These are phyloP conservation scores for Ceratocystis huliohia DNA, from an alignment of 2,329 filamentous ascomycete species.

Conservation along the genomic window DNA sequence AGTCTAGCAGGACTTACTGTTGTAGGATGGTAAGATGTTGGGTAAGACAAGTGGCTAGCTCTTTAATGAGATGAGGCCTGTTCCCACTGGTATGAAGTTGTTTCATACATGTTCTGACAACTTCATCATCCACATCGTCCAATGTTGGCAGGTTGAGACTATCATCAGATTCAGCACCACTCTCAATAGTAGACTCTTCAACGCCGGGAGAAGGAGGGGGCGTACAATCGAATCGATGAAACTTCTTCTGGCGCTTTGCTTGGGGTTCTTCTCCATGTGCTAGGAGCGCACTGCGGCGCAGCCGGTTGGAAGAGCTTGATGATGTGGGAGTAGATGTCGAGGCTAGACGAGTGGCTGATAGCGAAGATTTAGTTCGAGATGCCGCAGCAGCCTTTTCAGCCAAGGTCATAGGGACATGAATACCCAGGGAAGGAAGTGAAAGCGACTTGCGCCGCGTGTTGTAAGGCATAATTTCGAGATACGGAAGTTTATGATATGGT, in stretches of 20 bases:
- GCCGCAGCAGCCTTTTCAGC: slow-evolving; percentile 44
- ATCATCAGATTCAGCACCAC: slow-evolving; percentile 88
- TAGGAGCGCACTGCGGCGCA: slow-evolving; percentile 19
- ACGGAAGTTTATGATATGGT: slow-evolving; percentile 14
- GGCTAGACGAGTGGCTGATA: not conserved
- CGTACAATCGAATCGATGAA: slow-evolving; percentile 51
- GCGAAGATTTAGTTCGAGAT: slow-evolving; percentile 14
- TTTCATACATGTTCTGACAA: slow-evolving; percentile 79
- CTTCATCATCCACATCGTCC: slow-evolving; percentile 81
- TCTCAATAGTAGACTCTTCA: slow-evolving; percentile 52
- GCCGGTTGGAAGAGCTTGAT: slow-evolving; percentile 25
- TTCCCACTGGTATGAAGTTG: slow-evolving; percentile 85
- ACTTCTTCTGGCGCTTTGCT: slow-evolving; percentile 50
- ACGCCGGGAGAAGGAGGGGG: slow-evolving; percentile 39
- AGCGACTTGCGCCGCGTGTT: slow-evolving; percentile 95
- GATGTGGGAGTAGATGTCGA: slow-evolving; percentile 25
- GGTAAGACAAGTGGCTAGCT: slow-evolving; percentile 69
- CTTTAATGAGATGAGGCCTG: slow-evolving; percentile 85
- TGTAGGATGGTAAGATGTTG: slow-evolving; percentile 70
- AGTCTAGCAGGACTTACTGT: slow-evolving; percentile 53
- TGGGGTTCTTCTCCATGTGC: slow-evolving; percentile 30
- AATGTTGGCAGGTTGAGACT: slow-evolving; percentile 61
- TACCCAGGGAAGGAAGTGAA: slow-evolving; percentile 82
- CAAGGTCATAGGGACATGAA: slow-evolving; percentile 63
- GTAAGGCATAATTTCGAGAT: slow-evolving; percentile 56